Conservation (phyloP, 768 basidiomycete genomes). For the Russula earlei region DNA sequence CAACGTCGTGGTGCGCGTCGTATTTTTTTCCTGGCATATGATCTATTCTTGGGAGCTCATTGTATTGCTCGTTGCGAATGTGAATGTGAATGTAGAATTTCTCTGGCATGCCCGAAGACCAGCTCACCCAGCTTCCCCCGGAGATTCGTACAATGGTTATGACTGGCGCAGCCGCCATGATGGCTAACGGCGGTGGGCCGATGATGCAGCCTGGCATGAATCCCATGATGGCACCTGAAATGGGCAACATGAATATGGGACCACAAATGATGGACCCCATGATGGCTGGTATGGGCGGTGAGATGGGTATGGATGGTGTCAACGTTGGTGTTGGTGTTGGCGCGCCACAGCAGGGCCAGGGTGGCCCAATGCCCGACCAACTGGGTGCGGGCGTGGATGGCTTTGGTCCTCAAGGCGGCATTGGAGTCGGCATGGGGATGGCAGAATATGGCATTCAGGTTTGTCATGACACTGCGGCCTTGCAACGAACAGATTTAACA, state of each 20-base stretch:
- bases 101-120: constrained; percentile 74
- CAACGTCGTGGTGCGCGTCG: constrained; percentile 75
- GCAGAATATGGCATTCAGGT: constrained; percentile 69
- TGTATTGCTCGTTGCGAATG: background rate
- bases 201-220: constrained; percentile 30
- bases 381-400: constrained; percentile 13
- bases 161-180: constrained; percentile 71
- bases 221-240: constrained; percentile 22
- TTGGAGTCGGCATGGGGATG: constrained; percentile 22
- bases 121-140: constrained; percentile 64
- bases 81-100: constrained; percentile 53
- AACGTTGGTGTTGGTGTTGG: constrained; percentile 16
- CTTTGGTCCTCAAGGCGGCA: constrained; percentile 15
- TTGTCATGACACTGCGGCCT: constrained; percentile 20
- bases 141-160: constrained; percentile 84
- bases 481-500: background rate
- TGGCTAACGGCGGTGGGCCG: constrained; percentile 49
- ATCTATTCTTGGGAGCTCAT: background rate
- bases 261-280: constrained; percentile 45
- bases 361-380: constrained; percentile 20
- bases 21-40: background rate
- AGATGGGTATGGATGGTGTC: constrained; percentile 43
- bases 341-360: constrained; percentile 19
- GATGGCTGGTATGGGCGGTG: constrained; percentile 71
- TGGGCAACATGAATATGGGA: constrained; percentile 19